Evolutionary conservation across 352 stramenopile genomes (phyloP), one percentile per base, ranked within the genome.

Genomic region (Pythium sukuiense): DNA sequence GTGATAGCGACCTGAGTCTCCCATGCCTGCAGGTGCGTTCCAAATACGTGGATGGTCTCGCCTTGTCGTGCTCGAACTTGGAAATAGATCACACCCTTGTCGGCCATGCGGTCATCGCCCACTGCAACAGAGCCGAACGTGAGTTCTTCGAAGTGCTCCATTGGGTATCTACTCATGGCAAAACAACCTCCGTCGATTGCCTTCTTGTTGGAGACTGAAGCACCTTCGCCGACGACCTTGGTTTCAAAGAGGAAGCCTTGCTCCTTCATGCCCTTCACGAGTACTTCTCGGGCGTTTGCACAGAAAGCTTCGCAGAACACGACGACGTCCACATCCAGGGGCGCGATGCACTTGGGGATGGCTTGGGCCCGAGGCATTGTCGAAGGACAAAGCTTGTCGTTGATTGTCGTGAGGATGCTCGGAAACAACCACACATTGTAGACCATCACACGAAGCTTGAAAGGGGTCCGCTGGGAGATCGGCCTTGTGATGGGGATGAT

Each of bases 351-450:
- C 16, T 67, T 58, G 2, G 83, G 83, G 50, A 92, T 89, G 3
- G 81, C 83, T n/a, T 74, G 71, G 16, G 80, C 76, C 7, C 83
- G 76, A 30, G 79, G 66, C n/a, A 70, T 65, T 2, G 75, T 75
- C 27, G 63, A 79, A 3, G 81, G 81, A 12, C 79, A 89, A 26
- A 92, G 59, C 69, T 88, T 89, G 58, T 80, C 77, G 60, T 83
- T 89, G 61, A 89, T 74, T 1, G 70, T 85, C 24, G 73, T 79
- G 27, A 89, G 71, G 20, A 89, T 77, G 56, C 76, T 78, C 2
- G 83, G 83, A 29, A 92, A 59, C 11, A 92, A 61, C 83, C 83
- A 92, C 18, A 92, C 80, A 52, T 92, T 92, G 73, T 92, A 92
- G 13, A 78, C 73, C 77, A 87, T 80, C 24, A 89, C 69, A 7